Conservation (phyloP, 108 stramenopile genomes). For the Pseudonitzschia pungens region DNA sequence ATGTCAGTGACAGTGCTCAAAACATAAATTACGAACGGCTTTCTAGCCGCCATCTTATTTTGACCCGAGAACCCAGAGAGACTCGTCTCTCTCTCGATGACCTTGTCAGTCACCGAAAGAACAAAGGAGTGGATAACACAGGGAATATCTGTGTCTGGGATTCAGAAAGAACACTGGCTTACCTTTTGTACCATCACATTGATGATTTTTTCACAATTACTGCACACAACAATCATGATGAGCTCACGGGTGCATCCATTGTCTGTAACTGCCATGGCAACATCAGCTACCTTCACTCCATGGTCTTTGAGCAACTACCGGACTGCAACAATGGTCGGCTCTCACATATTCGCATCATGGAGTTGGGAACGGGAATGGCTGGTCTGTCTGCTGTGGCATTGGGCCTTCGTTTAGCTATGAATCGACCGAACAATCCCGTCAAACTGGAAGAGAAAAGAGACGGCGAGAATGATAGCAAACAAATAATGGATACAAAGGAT, state of each 20-base stretch:
- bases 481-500: not conserved
- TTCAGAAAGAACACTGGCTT: slow-evolving; percentile 63
- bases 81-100: slow-evolving; percentile 26
- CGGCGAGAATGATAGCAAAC: too few relatives aligned
- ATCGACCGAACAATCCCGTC: not conserved
- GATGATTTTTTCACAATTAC: slow-evolving; percentile 16
- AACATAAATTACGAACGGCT: too few relatives aligned
- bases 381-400: slow-evolving; percentile 64
- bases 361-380: slow-evolving; percentile 82
- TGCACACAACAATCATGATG: not conserved
- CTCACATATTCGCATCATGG: slow-evolving; percentile 45
- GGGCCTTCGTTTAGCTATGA: slow-evolving; percentile 14
- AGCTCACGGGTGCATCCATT: slow-evolving; percentile 18
- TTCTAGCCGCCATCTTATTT: slow-evolving; percentile 6
- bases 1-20: not conserved
- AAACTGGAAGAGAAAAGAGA: too few relatives aligned
- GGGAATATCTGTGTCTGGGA: slow-evolving; percentile 86
- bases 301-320: not conserved
- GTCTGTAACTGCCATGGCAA: slow-evolving; percentile 11
- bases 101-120: slow-evolving; percentile 48
- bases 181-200: slow-evolving; percentile 32
- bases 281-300: not conserved
- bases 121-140: slow-evolving; percentile 75
- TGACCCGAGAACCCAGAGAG: slow-evolving; percentile 36
- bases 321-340: not conserved